These are phyloP conservation scores for Clathrospora elynae DNA, from an alignment of 2,329 filamentous ascomycete species.

Conservation along the genomic window DNA sequence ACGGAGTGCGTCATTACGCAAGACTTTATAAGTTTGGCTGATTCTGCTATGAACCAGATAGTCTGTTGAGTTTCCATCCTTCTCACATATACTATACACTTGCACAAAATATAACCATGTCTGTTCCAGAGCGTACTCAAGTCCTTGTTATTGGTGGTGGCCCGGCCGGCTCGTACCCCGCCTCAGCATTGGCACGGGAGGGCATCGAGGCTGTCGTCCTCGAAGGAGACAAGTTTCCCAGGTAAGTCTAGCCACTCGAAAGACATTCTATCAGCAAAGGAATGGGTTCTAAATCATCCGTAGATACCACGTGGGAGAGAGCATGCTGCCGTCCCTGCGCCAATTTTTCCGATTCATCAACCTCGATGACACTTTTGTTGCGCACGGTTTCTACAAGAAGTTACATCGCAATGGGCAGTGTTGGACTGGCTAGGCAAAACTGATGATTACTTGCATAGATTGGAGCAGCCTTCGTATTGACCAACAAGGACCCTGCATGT, in stretches of 20 bases:
- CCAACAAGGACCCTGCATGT: constrained; percentile 14
- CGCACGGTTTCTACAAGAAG: constrained; percentile 22
- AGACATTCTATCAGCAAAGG: too few relatives aligned
- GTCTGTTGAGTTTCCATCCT: too few relatives aligned
- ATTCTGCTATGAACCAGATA: too few relatives aligned
- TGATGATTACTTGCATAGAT: constrained; percentile 3
- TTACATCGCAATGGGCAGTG: constrained; percentile 3
- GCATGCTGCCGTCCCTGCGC: constrained; percentile 22
- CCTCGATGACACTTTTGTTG: constrained; percentile 18
- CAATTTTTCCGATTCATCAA: constrained; percentile 21
- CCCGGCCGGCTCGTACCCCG: constrained; percentile 55
- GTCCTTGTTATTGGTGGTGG: constrained; percentile 53
- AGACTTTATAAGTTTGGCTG: too few relatives aligned
- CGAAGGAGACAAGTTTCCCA: constrained; percentile 48
- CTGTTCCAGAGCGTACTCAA: too few relatives aligned
- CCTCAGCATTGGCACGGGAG: constrained; percentile 53
- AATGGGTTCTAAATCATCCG: too few relatives aligned
- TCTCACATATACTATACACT: too few relatives aligned
- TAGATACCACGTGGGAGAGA: constrained; percentile 14
- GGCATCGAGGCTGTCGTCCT: constrained; percentile 53
- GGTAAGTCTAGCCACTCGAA: constrained; percentile 12
- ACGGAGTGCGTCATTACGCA: too few relatives aligned
- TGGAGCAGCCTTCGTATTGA: constrained; percentile 23
- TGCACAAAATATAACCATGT: too few relatives aligned
- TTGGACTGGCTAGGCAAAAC: too few relatives aligned